Conservation (phyloP, 345 rosid species). For the Pugionium cornutum region DNA sequence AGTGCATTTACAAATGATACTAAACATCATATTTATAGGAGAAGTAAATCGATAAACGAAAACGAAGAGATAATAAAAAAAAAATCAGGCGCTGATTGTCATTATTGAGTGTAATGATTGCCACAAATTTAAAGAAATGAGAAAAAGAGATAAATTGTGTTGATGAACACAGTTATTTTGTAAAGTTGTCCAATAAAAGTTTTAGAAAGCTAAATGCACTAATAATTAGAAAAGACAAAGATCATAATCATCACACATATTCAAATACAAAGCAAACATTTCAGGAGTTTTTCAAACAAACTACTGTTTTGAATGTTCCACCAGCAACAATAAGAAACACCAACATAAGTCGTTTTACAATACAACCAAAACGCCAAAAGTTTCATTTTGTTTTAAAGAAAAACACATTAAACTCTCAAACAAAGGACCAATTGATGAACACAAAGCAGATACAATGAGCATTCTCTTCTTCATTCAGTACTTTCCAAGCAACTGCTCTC, state of each 20-base stretch:
- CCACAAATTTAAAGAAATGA: constrained; percentile 12
- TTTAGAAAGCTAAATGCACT: constrained; percentile 11
- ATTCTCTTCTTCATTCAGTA: constrained; percentile 87
- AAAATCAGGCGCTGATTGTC: too few species aligned
- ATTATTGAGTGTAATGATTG: constrained; percentile 24
- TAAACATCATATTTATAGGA: too few species aligned
- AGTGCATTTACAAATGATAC: too few species aligned
- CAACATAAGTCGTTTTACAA: constrained; percentile 18
- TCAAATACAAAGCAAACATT: constrained; percentile 26
- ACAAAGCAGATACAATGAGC: constrained; percentile 96
- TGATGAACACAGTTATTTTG: not conserved
- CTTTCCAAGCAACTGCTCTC: constrained; percentile 99
- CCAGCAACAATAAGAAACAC: constrained; percentile 27
- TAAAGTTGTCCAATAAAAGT: not conserved
- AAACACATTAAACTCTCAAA: constrained; percentile 41
- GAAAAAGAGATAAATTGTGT: not conserved
- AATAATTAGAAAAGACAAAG: not conserved
- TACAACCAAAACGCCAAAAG: constrained; percentile 22
- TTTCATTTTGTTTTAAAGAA: not conserved
- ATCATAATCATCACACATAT: constrained; percentile 2
- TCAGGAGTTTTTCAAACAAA: constrained; percentile 29
- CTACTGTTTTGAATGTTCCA: constrained; percentile 19
- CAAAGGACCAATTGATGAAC: constrained; percentile 98
- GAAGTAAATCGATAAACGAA: too few species aligned
- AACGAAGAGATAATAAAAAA: too few species aligned